Evolutionary conservation across 768 basidiomycete species (phyloP).

Genomic region (Mycena polygramma): DNA sequence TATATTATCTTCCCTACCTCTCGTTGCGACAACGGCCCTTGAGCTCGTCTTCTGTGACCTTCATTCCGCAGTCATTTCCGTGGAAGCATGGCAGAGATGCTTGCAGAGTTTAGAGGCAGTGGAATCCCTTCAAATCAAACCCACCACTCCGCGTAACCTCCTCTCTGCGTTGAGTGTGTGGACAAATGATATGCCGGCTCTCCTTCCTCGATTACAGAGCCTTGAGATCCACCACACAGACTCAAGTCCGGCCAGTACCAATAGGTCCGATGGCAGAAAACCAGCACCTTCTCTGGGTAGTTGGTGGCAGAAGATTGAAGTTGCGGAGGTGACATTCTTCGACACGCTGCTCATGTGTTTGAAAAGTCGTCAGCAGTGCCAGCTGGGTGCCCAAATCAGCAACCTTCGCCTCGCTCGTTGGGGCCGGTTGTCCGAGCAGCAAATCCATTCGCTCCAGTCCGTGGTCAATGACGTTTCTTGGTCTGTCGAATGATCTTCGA

Average conservation of each 20-base stretch:
- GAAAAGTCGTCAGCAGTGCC: constrained; percentile 5
- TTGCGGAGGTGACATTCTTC: constrained; percentile 9
- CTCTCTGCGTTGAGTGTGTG: constrained; percentile 2
- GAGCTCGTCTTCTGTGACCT: constrained; percentile 12
- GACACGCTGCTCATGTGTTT: constrained; percentile 9
- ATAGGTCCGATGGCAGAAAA: not conserved
- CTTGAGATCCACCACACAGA: constrained; percentile 20
- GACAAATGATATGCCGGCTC: not conserved
- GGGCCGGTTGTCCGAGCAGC: not conserved
- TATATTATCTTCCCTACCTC: constrained; percentile 2
- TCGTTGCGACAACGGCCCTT: constrained; percentile 4
- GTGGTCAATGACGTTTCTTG: constrained; percentile 18
- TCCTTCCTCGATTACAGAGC: constrained; percentile 16
- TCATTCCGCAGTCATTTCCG: constrained; percentile 1
- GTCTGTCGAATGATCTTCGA: not conserved
- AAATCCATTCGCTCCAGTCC: not conserved
- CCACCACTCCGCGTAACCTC: constrained; percentile 17
- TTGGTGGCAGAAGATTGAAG: constrained; percentile 22
- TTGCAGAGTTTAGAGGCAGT: constrained; percentile 14
- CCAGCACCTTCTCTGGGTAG: not conserved
- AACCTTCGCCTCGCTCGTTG: constrained; percentile 12
- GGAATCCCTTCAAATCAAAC: constrained; percentile 4
- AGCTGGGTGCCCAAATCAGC: not conserved
- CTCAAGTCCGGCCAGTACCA: not conserved
- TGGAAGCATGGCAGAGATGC: constrained; percentile 11